These are phyloP conservation scores for Chaetomium globosum DNA, from an alignment of 2,329 filamentous ascomycete genomes.

Conservation along the genomic window DNA sequence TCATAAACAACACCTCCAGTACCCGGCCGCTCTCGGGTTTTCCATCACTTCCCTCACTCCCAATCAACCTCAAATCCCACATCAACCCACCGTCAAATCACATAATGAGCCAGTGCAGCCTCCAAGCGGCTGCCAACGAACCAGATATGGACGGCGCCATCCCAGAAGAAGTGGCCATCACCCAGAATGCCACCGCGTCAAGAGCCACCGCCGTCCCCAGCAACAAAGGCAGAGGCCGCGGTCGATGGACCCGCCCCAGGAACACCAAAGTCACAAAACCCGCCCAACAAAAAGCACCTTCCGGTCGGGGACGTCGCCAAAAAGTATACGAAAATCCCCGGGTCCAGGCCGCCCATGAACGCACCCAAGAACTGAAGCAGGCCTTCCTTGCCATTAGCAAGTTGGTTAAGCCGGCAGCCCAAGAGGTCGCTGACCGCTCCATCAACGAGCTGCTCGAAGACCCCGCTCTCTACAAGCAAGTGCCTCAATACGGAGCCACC, in stretches of 20 bases:
- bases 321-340: constrained; percentile 59
- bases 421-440: constrained; percentile 64
- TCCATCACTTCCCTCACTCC: neutral
- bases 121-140: constrained; percentile 17
- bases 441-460: constrained; percentile 61
- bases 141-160: constrained; percentile 30
- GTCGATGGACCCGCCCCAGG: constrained; percentile 35
- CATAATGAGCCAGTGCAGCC: constrained; percentile 29
- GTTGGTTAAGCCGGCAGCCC: constrained; percentile 64
- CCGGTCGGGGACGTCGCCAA: constrained; percentile 53
- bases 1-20: constrained; percentile 13
- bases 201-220: constrained; percentile 31
- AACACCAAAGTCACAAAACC: constrained; percentile 37
- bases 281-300: constrained; percentile 44
- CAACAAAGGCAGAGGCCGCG: constrained; percentile 45
- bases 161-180: constrained; percentile 24
- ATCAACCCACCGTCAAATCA: constrained; percentile 12
- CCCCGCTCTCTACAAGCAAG: constrained; percentile 55
- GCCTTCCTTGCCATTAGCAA: constrained; percentile 65
- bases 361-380: constrained; percentile 68
- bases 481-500: constrained; percentile 56
- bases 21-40: constrained; percentile 5
- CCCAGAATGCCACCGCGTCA: constrained; percentile 38
- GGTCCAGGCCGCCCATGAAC: constrained; percentile 62
- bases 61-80: constrained; percentile 2